Conservation (phyloP, 2,329 filamentous ascomycete genomes). For the Fusarium anthophilum region DNA sequence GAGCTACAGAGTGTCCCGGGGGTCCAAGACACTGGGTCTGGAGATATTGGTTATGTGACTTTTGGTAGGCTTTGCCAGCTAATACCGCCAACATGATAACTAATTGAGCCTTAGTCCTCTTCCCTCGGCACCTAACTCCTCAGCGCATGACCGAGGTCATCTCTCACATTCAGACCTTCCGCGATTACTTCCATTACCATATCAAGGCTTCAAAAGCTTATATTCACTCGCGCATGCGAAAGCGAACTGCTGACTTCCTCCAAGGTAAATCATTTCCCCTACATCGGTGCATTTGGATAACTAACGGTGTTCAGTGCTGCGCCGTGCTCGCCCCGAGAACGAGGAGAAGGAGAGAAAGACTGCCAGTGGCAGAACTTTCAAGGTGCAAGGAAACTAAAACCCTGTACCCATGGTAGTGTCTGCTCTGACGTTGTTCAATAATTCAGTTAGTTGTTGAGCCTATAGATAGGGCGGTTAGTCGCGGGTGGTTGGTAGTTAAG, state of each 20-base stretch:
- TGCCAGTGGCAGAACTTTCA: conserved; percentile 94
- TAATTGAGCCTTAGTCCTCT: conserved; percentile 73
- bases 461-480: conserved; percentile 12
- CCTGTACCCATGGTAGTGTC: conserved; percentile 12
- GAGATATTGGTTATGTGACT: conserved; percentile 96
- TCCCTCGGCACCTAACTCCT: conserved; percentile 90
- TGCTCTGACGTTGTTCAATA: conserved; percentile 16
- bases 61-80: conserved; percentile 72
- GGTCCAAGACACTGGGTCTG: conserved; percentile 77
- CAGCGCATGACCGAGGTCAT: conserved; percentile 95
- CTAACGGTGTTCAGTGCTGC: conserved; percentile 74
- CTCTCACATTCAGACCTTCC: conserved; percentile 99
- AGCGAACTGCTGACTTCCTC: conserved; percentile 96
- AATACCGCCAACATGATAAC: neutral
- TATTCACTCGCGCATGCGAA: conserved; percentile 97
- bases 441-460: conserved; percentile 1
- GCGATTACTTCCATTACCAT: conserved; percentile 99
- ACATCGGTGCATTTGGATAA: neutral
- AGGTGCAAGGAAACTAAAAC: conserved; percentile 54
- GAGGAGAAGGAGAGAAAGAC: conserved; percentile 99
- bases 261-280: conserved; percentile 76
- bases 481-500: conserved; percentile 30
- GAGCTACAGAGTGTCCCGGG: conserved; percentile 89
- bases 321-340: conserved; percentile 91
- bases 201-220: conserved; percentile 99